phyloP scores from a whole-genome alignment of 176 grass and related monocot genomes.

The maize (Zea mays) region DNA sequence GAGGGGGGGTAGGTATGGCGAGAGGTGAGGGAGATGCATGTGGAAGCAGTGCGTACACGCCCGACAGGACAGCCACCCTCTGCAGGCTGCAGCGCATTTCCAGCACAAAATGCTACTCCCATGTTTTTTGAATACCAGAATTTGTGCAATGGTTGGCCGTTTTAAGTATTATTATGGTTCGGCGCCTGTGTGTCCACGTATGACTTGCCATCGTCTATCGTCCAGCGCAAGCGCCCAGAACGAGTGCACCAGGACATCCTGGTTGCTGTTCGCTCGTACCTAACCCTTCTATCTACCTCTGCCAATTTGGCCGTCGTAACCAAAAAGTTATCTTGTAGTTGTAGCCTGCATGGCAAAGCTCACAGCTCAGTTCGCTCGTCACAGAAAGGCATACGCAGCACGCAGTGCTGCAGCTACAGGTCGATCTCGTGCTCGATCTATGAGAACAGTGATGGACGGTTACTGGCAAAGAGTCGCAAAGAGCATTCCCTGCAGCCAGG shows the following conservation, averaged over 20 bases:
- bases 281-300: background rate
- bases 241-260: background rate
- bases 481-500: background rate
- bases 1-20: slow-evolving; percentile 23
- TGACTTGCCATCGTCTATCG: background rate
- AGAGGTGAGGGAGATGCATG: background rate
- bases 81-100: background rate
- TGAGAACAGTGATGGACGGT: background rate
- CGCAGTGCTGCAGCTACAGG: background rate
- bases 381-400: background rate
- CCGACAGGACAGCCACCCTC: background rate
- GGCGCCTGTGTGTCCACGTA: slow-evolving; percentile 5
- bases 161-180: background rate
- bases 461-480: background rate
- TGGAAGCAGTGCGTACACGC: slow-evolving; percentile 35
- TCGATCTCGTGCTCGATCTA: background rate
- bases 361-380: background rate
- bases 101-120: no score
- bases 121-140: background rate
- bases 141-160: background rate
- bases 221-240: background rate
- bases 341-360: background rate
- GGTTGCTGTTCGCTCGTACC: background rate
- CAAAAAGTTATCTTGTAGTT: background rate
- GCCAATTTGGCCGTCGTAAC: background rate